Conservation (phyloP, 495 filamentous ascomycete genomes). For the Aspergillus sclerotiicarbonarius region DNA sequence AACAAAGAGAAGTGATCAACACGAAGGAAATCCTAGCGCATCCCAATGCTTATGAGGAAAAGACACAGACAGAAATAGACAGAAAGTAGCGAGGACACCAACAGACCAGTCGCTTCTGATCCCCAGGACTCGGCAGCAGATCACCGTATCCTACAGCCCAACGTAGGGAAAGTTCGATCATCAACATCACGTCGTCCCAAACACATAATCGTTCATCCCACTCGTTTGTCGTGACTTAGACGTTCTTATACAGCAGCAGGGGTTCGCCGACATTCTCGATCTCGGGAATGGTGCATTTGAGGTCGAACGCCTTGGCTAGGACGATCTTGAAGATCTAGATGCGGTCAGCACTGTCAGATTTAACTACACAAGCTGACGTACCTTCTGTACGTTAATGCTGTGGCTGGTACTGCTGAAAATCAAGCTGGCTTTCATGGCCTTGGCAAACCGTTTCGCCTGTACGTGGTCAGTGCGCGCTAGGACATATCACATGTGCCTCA, state of each 20-base stretch:
- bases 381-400: slow-evolving; percentile 99
- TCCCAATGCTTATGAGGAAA: slow-evolving; percentile 27
- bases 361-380: slow-evolving; percentile 28
- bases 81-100: slow-evolving; percentile 19
- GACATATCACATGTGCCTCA: neutral
- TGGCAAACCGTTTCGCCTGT: slow-evolving; percentile 91
- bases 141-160: slow-evolving; percentile 13
- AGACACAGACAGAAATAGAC: slow-evolving; percentile 26
- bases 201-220: slow-evolving; percentile 37
- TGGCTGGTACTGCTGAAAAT: slow-evolving; percentile 99
- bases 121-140: slow-evolving; percentile 12
- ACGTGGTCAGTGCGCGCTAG: slow-evolving; percentile 11
- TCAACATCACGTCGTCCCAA: slow-evolving; percentile 43
- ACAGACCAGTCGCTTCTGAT: slow-evolving; percentile 7
- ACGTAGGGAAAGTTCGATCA: slow-evolving; percentile 27
- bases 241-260: slow-evolving; percentile 87
- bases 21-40: slow-evolving; percentile 28
- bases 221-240: slow-evolving; percentile 36
- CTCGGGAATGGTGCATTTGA: slow-evolving; percentile 98
- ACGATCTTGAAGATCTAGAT: slow-evolving; percentile 98
- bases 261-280: slow-evolving; percentile 97
- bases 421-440: slow-evolving; percentile 94
- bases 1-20: slow-evolving; percentile 18
- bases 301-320: slow-evolving; percentile 94
- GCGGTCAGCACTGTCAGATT: slow-evolving; percentile 25